Base-by-base conservation (phyloP, 2,329 filamentous ascomycete species). In the Phaeosphaeria sp. region DNA sequence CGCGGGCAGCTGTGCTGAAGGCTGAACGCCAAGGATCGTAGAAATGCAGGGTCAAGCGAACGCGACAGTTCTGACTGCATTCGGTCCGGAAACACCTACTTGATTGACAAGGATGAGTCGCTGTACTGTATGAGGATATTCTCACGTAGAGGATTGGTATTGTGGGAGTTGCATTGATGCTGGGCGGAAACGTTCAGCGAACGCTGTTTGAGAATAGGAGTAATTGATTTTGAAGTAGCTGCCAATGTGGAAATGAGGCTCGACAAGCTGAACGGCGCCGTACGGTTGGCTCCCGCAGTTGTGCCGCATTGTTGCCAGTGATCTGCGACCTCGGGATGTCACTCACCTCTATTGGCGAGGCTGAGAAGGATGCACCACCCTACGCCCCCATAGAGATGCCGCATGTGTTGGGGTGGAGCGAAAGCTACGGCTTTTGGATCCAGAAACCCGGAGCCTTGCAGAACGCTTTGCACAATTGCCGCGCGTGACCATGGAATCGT, bases 31-130 rank as follows among this genome's bases (percentile, higher is more conserved):
- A 59, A 58, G 50, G 43, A 44, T 36, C 7, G 33, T 33, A 43
- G 25, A 58, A 27, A 15, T 46, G 46, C 62, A 62, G 53, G 64
- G 57, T 43, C 61, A 62, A 48, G 59, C 63, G 63, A 66, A 47
- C 22, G 22, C 44, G 9, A 36, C 6, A 36, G 30, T 36, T 11
- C 6, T 36, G 30, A 25, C 42, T 50, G 55, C 53, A 53, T 46
- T 15, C 25, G 48, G 10, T 43, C 23, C 25, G 30, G 30, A 46
- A 25, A 25, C 13, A 46, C 44, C 20, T 46, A 39, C 46, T 33
- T 20, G 22, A 18, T 43, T n/a, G 42, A 21, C 42, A 25, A 2
- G 25, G 21, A 13, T 22, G 6, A 21, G 4, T 18, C 20, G 9
- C n/a, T 18, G 18, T 13, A 13, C n/a, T 47, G 11, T 18, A 21